A percentile compares a stretch with the other conserved stretches of the same genome.
Evolutionary conservation across 2,329 filamentous ascomycete genomes (phyloP).

Genomic region (Boeremia exigua): DNA sequence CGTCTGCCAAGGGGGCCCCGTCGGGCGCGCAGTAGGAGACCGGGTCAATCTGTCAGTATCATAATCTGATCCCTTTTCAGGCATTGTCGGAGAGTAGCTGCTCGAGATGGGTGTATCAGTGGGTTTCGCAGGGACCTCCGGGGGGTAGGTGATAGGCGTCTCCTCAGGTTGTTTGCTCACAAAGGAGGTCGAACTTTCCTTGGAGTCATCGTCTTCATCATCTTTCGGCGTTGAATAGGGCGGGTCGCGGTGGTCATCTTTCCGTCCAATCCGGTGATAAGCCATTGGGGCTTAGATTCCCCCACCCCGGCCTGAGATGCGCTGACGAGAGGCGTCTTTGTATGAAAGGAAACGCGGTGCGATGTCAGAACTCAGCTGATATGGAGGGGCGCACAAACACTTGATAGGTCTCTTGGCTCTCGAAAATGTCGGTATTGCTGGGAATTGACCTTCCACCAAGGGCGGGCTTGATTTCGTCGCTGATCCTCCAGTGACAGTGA

Average conservation of each 20-base stretch:
- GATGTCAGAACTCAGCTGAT: constrained; percentile 24
- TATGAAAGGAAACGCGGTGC: constrained; percentile 12
- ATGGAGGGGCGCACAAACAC: constrained; percentile 10
- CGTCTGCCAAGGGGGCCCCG: background rate
- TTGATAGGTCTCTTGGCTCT: constrained; percentile 21
- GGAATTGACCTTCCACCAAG: constrained; percentile 13
- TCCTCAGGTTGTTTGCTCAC: background rate
- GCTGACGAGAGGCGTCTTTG: constrained; percentile 28
- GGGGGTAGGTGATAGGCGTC: background rate
- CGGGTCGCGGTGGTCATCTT: constrained; percentile 4
- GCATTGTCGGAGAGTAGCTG: background rate
- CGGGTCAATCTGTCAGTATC: background rate
- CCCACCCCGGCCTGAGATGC: constrained; percentile 11
- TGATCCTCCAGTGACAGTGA: constrained; percentile 30
- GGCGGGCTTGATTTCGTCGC: constrained; percentile 20
- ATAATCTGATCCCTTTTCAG: background rate
- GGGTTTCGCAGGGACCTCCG: background rate
- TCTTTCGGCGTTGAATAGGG: background rate
- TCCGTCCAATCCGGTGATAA: constrained; percentile 13
- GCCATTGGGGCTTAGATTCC: constrained; percentile 26
- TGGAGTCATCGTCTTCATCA: constrained; percentile 11
- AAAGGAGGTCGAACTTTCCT: background rate
- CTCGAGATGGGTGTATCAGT: background rate
- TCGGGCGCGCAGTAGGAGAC: too few relatives aligned
- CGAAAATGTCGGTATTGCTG: constrained; percentile 4